Evolutionary conservation across 23 red algal species (phyloP).

Genomic region (Gracilaria domingensis): DNA sequence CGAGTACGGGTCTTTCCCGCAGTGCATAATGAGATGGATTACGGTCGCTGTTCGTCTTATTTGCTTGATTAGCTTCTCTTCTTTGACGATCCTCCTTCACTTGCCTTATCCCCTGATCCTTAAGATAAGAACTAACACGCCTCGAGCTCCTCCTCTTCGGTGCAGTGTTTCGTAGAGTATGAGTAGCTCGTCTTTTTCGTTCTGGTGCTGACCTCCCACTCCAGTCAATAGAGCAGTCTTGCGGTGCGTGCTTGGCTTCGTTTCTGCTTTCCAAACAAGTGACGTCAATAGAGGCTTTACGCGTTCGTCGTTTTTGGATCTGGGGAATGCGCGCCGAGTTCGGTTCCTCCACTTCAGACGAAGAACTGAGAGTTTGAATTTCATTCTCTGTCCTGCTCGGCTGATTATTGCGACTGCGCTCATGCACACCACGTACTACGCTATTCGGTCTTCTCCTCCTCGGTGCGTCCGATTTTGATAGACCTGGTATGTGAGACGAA

Average conservation of each 20-base stretch:
- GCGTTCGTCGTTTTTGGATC: background rate
- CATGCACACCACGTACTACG: background rate
- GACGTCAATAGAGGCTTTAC: background rate
- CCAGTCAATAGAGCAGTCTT: background rate
- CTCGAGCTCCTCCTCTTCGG: background rate
- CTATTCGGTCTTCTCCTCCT: background rate
- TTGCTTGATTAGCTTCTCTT: background rate
- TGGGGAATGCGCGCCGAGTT: background rate
- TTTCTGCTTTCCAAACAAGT: background rate
- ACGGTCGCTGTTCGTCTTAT: background rate
- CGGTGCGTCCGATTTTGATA: background rate
- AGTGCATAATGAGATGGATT: background rate
- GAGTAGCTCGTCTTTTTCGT: background rate
- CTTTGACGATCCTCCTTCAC: conserved; percentile 1
- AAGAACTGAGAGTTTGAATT: conserved; percentile 6
- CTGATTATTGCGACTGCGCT: background rate
- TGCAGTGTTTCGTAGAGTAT: background rate
- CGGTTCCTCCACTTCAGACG: background rate
- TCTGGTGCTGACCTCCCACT: background rate
- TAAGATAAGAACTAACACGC: background rate
- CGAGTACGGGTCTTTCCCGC: background rate
- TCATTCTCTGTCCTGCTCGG: background rate
- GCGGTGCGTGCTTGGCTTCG: background rate
- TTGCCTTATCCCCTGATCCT: background rate
- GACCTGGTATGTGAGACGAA: background rate